These are phyloP conservation scores for Marvania coccoides DNA, from an alignment of 139 green algal genomes.

Conservation along the genomic window DNA sequence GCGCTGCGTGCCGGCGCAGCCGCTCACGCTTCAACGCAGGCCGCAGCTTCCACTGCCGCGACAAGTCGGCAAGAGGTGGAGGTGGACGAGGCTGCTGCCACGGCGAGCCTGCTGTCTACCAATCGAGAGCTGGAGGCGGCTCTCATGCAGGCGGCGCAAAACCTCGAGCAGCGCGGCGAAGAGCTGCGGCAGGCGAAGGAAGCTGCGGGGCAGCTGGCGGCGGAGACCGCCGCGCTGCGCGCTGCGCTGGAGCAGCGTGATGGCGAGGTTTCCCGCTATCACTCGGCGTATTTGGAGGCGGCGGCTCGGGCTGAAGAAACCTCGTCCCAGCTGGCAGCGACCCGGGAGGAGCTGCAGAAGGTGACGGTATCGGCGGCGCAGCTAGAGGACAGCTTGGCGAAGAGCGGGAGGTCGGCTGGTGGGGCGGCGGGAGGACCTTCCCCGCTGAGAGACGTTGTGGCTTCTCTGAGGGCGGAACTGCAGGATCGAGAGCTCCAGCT, in stretches of 20 bases:
- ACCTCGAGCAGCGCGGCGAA: not conserved
- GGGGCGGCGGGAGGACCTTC: not conserved
- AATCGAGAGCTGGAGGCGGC: slow-evolving; percentile 1
- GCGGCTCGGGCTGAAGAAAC: no score
- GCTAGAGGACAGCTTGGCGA: slow-evolving; percentile 1
- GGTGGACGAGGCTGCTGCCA: not conserved
- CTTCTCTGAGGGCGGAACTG: slow-evolving; percentile 2
- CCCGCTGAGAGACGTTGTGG: not conserved
- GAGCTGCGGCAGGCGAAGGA: not conserved
- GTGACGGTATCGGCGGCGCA: not conserved
- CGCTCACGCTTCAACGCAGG: not conserved
- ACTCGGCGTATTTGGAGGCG: no score
- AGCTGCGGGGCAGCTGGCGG: not conserved
- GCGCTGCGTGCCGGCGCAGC: not conserved
- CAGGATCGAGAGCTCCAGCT: slow-evolving; percentile 15
- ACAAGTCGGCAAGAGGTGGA: not conserved
- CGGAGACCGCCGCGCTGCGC: not conserved
- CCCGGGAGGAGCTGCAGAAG: not conserved
- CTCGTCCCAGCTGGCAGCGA: not conserved
- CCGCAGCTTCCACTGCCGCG: no score
- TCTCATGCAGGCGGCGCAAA: not conserved
- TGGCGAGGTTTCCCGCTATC: not conserved
- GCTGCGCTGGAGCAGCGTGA: not conserved
- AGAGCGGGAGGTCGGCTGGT: not conserved
- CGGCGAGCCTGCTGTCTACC: not conserved